Conservation (phyloP, 2,329 filamentous ascomycete species). For the Xylaria sp. region DNA sequence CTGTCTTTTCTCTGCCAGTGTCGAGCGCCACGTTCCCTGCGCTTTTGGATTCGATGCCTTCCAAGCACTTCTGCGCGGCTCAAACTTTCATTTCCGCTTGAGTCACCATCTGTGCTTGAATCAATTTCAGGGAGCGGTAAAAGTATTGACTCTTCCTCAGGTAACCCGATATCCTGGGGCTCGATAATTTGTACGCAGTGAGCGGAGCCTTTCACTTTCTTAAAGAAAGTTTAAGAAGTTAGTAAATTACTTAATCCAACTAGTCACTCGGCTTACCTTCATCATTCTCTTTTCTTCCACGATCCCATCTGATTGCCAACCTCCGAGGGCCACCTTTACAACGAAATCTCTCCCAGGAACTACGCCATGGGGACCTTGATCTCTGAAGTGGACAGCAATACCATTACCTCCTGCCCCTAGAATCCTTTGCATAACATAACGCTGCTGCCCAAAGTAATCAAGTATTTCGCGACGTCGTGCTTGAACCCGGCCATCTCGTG, state of each 20-base stretch:
- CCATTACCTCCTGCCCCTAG: slow-evolving; percentile 30
- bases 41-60: slow-evolving; percentile 2
- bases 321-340: slow-evolving; percentile 30
- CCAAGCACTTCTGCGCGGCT: not conserved
- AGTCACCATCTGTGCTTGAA: slow-evolving; percentile 34
- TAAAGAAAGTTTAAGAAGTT: slow-evolving; percentile 3
- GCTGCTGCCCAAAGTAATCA: slow-evolving; percentile 2
- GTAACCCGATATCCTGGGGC: slow-evolving; percentile 12
- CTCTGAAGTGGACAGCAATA: slow-evolving; percentile 26
- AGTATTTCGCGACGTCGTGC: not conserved
- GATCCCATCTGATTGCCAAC: not conserved
- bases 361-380: not conserved
- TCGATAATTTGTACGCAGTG: slow-evolving; percentile 40
- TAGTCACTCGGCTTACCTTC: slow-evolving; percentile 18
- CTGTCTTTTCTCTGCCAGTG: not conserved
- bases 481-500: not conserved
- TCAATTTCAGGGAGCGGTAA: slow-evolving; percentile 6
- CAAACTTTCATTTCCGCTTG: slow-evolving; percentile 40
- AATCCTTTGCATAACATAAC: not conserved
- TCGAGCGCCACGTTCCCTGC: not conserved
- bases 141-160: not conserved
- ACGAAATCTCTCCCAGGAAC: slow-evolving; percentile 32
- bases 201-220: slow-evolving; percentile 42
- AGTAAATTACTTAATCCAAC: not conserved
- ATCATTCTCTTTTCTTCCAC: slow-evolving; percentile 25